Percentiles rank a stretch among this genome's conserved stretches.
These are phyloP conservation scores for Suillus sp. DNA, from an alignment of 768 basidiomycete genomes.

Conservation along the genomic window DNA sequence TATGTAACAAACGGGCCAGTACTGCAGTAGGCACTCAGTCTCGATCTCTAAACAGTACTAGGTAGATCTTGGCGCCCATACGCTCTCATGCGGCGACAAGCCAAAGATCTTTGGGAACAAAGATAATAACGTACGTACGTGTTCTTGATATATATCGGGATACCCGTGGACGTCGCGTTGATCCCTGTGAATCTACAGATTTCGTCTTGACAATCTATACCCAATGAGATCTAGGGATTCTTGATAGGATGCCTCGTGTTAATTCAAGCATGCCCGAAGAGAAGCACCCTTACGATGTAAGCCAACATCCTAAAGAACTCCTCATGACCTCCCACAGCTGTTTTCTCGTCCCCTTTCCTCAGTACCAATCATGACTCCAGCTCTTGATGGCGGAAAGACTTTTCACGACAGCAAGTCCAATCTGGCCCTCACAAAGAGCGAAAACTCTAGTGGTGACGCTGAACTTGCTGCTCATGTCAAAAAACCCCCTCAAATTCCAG, in stretches of 20 bases:
- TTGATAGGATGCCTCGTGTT: slow-evolving; percentile 9
- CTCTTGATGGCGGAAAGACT: slow-evolving; percentile 6
- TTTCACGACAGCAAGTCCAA: slow-evolving; percentile 11
- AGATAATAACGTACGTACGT: too few relatives aligned
- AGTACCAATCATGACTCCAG: slow-evolving; percentile 11
- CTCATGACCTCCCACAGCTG: neutral
- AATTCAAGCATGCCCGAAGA: slow-evolving; percentile 15
- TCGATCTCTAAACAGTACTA: too few relatives aligned
- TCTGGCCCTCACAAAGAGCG: slow-evolving; percentile 5
- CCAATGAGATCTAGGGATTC: slow-evolving; percentile 1
- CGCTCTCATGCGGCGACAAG: slow-evolving; percentile 1
- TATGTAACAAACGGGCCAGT: too few relatives aligned
- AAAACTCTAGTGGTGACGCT: neutral
- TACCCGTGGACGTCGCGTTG: neutral
- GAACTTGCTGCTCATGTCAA: neutral
- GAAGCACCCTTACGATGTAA: slow-evolving; percentile 11
- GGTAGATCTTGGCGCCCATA: neutral
- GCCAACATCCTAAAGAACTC: slow-evolving; percentile 20
- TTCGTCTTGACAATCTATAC: slow-evolving; percentile 9
- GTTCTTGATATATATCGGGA: slow-evolving; percentile 11
- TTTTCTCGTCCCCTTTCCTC: slow-evolving; percentile 8
- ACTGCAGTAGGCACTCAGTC: too few relatives aligned
- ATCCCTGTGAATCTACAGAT: slow-evolving; percentile 1
- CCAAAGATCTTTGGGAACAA: too few relatives aligned
- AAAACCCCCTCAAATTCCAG: neutral